These are phyloP conservation scores for Immersiella caudata DNA, from an alignment of 495 filamentous ascomycete species.

Conservation along the genomic window DNA sequence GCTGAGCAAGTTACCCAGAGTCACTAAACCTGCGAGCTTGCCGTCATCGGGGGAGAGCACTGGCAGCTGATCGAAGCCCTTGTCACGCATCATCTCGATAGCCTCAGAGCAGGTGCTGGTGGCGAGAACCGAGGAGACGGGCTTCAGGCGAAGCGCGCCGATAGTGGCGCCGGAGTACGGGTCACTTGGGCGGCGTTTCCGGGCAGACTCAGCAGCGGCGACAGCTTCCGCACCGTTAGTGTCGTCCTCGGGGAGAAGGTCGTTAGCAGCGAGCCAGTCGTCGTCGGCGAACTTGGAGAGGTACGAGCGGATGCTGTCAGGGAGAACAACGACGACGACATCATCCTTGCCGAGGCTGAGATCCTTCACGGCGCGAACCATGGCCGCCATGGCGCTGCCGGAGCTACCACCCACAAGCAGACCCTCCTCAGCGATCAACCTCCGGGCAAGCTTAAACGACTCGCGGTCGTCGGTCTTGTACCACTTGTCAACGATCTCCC, in stretches of 20 bases:
- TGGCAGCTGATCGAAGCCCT: slow-evolving; percentile 93
- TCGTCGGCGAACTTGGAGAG: slow-evolving; percentile 99
- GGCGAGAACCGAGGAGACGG: slow-evolving; percentile 79
- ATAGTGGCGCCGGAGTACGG: slow-evolving; percentile 75
- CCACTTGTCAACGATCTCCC: slow-evolving; percentile 83
- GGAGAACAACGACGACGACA: slow-evolving; percentile 85
- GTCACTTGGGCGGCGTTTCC: slow-evolving; percentile 48
- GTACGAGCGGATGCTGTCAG: slow-evolving; percentile 96
- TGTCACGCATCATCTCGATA: slow-evolving; percentile 95
- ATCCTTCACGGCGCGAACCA: slow-evolving; percentile 78
- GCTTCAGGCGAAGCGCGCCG: slow-evolving; percentile 80
- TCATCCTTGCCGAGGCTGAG: slow-evolving; percentile 72
- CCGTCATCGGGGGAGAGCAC: slow-evolving; percentile 70
- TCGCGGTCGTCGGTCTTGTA: slow-evolving; percentile 96
- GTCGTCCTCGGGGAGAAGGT: slow-evolving; percentile 63
- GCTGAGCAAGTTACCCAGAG: slow-evolving; percentile 89
- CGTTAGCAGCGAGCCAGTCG: slow-evolving; percentile 95
- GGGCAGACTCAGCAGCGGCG: slow-evolving; percentile 23
- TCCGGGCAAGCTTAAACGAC: slow-evolving; percentile 84
- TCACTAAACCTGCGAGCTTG: slow-evolving; percentile 86
- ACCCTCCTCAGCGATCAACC: slow-evolving; percentile 92
- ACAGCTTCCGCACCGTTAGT: slow-evolving; percentile 47
- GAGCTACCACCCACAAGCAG: slow-evolving; percentile 93
- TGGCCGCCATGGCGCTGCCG: slow-evolving; percentile 87
- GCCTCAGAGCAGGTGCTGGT: slow-evolving; percentile 74